Evolutionary conservation across 2,329 filamentous ascomycete species (phyloP), one percentile per base, ranked within the genome.

Genomic region (Aspergillus chevalieri): DNA sequence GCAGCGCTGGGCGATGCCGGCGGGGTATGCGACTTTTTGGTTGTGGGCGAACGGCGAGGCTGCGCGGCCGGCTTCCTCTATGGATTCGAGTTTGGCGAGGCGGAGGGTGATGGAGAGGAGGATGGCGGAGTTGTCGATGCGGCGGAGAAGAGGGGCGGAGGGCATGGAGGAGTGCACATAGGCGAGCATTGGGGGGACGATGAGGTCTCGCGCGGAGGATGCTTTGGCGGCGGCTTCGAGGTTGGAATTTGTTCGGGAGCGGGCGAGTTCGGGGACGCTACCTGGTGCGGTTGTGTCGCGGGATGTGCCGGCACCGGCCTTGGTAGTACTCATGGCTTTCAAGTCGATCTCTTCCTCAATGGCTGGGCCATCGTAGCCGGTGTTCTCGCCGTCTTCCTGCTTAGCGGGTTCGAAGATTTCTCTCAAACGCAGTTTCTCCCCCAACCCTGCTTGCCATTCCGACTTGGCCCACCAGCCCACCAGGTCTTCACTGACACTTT

Each of bases 381-480:
- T 64, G 33, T 50, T 66, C 21, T 70, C 69, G 36, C 71, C 71
- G n/a, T 72, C 67, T 12, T 70, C 68, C 1, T 70, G 63, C 7
- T 67, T 57, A 47, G 66, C 65, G 50, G 65, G 74, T 12, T 79
- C 75, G 45, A 93, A 76, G 3, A 92, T 79, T 42, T 85, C 77
- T 45, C 80, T 74, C 47, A 95, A 73, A 1, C 84, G 81, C 6
- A 97, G 77, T 68, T 95, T 96, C 46, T 86, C 82, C 0, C 81
- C 82, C 3, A 96, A 75, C 0, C 89, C 87, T 3, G 80, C 76
- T 68, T 97, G 91, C 93, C 93, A 98, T 48, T 84, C 84, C 1
- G 92, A 84, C 67, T 97, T 97, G 30, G 91, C 89, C 90, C 91
- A 95, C 87, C 89, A 95, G 6, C 91, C 90, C 14, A 97, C 76